Base-by-base conservation (phyloP, 1,139 yeast species). In the Lodderomyces beijingensis region DNA sequence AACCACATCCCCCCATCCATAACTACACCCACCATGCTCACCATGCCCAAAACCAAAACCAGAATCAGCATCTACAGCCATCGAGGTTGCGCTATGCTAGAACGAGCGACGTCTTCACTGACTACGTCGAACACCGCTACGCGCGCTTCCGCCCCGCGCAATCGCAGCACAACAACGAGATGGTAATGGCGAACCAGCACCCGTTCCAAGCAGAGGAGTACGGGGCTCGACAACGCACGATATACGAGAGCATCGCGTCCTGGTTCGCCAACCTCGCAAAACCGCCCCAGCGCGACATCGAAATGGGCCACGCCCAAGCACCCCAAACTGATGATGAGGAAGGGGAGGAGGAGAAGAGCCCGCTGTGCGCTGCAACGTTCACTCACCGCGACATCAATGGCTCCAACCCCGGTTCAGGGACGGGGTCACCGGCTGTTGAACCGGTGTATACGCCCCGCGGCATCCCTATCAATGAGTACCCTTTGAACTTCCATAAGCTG, bases 131-230 rank as follows among this genome's bases (percentile, higher is more conserved):
- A 42, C 74, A 71, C 13, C 54, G 74, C 27, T 45, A 77, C 32
- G 51, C 70, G 1, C 54, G 79, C 28, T 77, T 79, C 74, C 60
- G 71, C 35, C 75, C 80, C 2, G 59, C 68, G 4, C 62, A 57
- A 6, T 66, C 77, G 0, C 70, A 70, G 25, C 63, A 59, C 28
- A 62, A 56, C 30, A 51, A 55, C 16, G 67, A 60, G 11, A 53
- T 47, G 6, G 44, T 61, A 0, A 40, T 70, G 27, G 47, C 49
- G 24, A 75, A 71, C 0, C 45, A 36, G 3, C 77, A 72, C 40
- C 73, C 75, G 0, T 71, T 48, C 36, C 67, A 65, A 38, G 34
- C 34, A 26, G 38, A 40, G 7, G 40, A 30, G 27, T 50, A 44
- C 16, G 37, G 41, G 15, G 18, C 22, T 3, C 28, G 11, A 12